Conservation (phyloP, 2,329 filamentous ascomycete species). For the Cladosporium velox region DNA sequence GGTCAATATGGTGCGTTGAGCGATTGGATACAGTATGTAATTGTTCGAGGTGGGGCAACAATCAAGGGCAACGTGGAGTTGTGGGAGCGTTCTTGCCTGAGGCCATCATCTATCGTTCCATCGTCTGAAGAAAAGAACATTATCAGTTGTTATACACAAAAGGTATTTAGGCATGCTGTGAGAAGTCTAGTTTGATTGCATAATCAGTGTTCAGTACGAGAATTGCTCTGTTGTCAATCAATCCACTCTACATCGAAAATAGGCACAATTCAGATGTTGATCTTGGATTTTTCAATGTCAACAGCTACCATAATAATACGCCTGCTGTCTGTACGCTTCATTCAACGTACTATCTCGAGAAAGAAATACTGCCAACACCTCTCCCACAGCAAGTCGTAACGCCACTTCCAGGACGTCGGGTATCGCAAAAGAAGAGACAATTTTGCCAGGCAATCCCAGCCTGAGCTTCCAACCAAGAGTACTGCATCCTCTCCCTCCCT, state of each 20-base stretch:
- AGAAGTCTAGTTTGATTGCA: background rate
- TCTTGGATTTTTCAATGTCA: background rate
- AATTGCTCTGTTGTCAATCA: background rate
- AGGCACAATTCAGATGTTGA: background rate
- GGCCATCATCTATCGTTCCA: background rate
- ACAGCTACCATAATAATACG: background rate
- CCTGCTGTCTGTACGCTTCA: background rate
- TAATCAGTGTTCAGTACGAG: background rate
- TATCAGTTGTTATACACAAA: background rate
- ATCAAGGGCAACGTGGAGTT: constrained; percentile 1
- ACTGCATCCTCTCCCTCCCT: background rate
- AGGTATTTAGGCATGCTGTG: background rate
- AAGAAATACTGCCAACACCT: background rate
- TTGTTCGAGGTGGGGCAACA: constrained; percentile 1
- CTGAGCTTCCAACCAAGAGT: background rate
- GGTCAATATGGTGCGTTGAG: background rate
- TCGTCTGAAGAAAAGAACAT: too few relatives aligned
- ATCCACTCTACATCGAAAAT: background rate
- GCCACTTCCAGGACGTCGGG: background rate
- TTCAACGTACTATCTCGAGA: background rate
- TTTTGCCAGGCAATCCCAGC: background rate
- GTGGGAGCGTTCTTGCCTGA: background rate
- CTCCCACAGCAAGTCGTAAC: background rate
- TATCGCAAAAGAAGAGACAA: constrained; percentile 8
- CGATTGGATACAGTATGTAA: background rate